Evolutionary conservation across 2,329 filamentous ascomycete species (phyloP).

Genomic region (Pseudocercospora fuligena): DNA sequence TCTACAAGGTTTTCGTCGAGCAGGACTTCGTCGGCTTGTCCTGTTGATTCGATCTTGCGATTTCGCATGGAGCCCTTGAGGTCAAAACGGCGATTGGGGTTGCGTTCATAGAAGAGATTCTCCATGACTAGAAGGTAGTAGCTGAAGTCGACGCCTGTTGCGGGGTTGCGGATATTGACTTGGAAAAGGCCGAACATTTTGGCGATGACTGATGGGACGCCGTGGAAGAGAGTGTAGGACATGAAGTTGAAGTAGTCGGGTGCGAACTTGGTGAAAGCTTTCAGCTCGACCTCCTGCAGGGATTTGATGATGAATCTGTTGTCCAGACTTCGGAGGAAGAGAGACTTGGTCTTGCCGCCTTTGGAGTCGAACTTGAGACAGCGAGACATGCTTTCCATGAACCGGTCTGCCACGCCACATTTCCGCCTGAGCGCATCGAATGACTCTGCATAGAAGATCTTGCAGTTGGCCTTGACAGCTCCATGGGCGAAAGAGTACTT

Average conservation of each 20-base stretch:
- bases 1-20: constrained; percentile 99
- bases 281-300: constrained; percentile 86
- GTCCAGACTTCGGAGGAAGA: constrained; percentile 95
- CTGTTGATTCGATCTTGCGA: constrained; percentile 93
- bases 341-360: constrained; percentile 95
- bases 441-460: constrained; percentile 97
- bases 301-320: constrained; percentile 93
- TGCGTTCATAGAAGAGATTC: constrained; percentile 95
- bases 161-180: constrained; percentile 92
- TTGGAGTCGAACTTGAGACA: constrained; percentile 98
- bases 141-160: constrained; percentile 89
- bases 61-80: constrained; percentile 99
- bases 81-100: constrained; percentile 80
- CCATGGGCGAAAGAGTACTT: constrained; percentile 96
- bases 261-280: constrained; percentile 92
- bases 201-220: constrained; percentile 89
- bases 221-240: constrained; percentile 93
- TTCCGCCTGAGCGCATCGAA: constrained; percentile 94
- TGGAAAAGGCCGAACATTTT: constrained; percentile 99
- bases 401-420: constrained; percentile 89
- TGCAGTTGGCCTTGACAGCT: constrained; percentile 93
- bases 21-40: constrained; percentile 93
- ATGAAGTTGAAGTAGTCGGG: constrained; percentile 98
- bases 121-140: constrained; percentile 95
- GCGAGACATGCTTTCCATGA: constrained; percentile 91